phyloP scores from a whole-genome alignment of 2,329 filamentous ascomycete genomes.

The Colletotrichum cuscutae region DNA sequence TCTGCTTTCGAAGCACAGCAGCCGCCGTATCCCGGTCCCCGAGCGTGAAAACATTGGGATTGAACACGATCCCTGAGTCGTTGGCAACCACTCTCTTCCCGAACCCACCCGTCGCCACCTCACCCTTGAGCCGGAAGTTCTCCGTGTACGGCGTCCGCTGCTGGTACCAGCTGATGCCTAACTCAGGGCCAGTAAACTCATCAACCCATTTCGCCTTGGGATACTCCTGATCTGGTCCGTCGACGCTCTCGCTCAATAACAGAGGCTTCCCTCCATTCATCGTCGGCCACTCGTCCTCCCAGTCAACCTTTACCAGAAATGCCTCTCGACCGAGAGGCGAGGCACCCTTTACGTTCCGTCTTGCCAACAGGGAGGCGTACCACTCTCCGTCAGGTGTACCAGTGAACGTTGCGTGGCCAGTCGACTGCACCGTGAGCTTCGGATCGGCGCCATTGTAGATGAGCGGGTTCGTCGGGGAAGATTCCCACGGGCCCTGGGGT shows the following conservation, averaged over 20 bases:
- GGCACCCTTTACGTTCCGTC: constrained; percentile 34
- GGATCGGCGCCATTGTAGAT: constrained; percentile 37
- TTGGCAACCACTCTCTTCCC: constrained; percentile 1
- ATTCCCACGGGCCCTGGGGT: constrained; percentile 52
- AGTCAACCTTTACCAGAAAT: constrained; percentile 38
- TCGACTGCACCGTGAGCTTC: constrained; percentile 36
- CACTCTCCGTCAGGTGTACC: constrained; percentile 38
- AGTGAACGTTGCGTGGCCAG: constrained; percentile 38
- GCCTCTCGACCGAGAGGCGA: constrained; percentile 38
- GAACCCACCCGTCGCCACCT: neutral
- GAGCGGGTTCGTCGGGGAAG: constrained; percentile 50
- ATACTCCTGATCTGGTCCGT: constrained; percentile 10
- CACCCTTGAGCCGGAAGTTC: constrained; percentile 11
- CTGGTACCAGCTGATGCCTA: constrained; percentile 25
- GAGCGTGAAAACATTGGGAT: constrained; percentile 41
- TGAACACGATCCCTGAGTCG: constrained; percentile 43
- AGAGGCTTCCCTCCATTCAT: constrained; percentile 37
- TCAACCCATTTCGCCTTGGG: constrained; percentile 18
- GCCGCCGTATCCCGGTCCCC: constrained; percentile 43
- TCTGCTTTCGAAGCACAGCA: constrained; percentile 43
- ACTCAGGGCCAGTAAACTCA: constrained; percentile 6
- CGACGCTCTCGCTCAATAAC: constrained; percentile 17
- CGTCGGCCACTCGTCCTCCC: constrained; percentile 39
- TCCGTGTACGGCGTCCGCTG: constrained; percentile 26
- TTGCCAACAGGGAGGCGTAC: constrained; percentile 38